Base-by-base conservation (phyloP, 2,329 filamentous ascomycete genomes). In the Phoma sp. region DNA sequence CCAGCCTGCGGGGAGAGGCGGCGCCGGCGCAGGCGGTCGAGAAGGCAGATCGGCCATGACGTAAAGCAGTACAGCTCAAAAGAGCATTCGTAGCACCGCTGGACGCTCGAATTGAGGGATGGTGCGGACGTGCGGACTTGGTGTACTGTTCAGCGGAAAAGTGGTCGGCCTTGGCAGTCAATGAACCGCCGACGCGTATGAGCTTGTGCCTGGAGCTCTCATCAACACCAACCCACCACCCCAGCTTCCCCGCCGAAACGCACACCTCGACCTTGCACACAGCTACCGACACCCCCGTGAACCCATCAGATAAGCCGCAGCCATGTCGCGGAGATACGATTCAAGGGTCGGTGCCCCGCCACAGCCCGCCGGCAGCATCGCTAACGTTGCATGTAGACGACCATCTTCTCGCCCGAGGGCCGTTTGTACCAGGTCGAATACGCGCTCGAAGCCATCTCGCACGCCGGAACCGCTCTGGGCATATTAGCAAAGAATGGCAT, bases 361-460 rank as follows among this genome's bases (percentile, higher is more conserved):
- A 42, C 29, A 17, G 46, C 33, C 30, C 56, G 25, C n/a, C 45
- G 26, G 28, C 47, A 48, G 21, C 25, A 32, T 50, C 33, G 61
- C 70, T 69, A 67, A 71, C 67, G 25, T 17, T 21, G 37, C 43
- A 43, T 50, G 18, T 69, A 96, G 93, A 99, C 95, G 69, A 99
- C 95, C 76, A 99, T 99, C 85, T 99, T 99, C 87, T 99, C 95
- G 57, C 95, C 95, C 56, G 95, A 99, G 82, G 95, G 95, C 62
- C 93, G 95, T 74, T 86, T 99, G 58, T 99, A 99, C 79, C 95
- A 99, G 80, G 95, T 99, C 71, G 95, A 99, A 86, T 99, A 99
- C 84, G 96, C 95, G 21, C 87, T 99, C 46, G 95, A 99, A 79
- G 95, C 95, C 74, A 99, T 99, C 75, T 99, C 95, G 65, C 95